phyloP scores from a whole-genome alignment of 2,329 filamentous ascomycete genomes.

The Mariannaea sp. region DNA sequence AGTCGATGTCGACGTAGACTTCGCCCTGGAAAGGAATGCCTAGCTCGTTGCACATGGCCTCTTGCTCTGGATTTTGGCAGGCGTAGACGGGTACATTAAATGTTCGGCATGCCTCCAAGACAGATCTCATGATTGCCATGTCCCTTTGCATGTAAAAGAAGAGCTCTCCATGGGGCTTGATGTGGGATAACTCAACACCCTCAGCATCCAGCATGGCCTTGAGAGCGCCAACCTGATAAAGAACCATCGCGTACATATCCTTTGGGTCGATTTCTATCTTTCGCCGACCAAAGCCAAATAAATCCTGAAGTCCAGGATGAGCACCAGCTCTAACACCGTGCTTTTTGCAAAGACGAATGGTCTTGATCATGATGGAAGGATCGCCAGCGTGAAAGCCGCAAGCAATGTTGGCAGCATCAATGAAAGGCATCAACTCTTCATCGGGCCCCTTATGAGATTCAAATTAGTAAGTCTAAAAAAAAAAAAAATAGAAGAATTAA shows the following conservation, averaged over 20 bases:
- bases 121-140: conserved; percentile 33
- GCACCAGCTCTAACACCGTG: conserved; percentile 63
- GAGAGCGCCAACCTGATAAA: conserved; percentile 68
- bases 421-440: conserved; percentile 62
- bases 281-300: conserved; percentile 67
- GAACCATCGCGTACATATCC: conserved; percentile 60
- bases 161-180: conserved; percentile 66
- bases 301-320: conserved; percentile 68
- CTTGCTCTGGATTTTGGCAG: conserved; percentile 8
- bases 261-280: conserved; percentile 63
- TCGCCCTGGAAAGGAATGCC: conserved; percentile 2
- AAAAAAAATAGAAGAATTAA: no score
- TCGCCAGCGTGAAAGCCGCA: conserved; percentile 66
- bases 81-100: conserved; percentile 41
- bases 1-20: conserved; percentile 6
- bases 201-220: conserved; percentile 63
- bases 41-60: conserved; percentile 1
- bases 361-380: conserved; percentile 67
- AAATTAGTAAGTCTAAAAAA: not conserved
- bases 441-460: conserved; percentile 52
- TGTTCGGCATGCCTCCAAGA: conserved; percentile 34
- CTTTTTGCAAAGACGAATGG: conserved; percentile 60
- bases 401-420: conserved; percentile 66
- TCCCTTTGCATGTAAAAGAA: conserved; percentile 49
- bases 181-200: conserved; percentile 60